Conservation (phyloP, 2,329 filamentous ascomycete species). For the Fusarium sp. region DNA sequence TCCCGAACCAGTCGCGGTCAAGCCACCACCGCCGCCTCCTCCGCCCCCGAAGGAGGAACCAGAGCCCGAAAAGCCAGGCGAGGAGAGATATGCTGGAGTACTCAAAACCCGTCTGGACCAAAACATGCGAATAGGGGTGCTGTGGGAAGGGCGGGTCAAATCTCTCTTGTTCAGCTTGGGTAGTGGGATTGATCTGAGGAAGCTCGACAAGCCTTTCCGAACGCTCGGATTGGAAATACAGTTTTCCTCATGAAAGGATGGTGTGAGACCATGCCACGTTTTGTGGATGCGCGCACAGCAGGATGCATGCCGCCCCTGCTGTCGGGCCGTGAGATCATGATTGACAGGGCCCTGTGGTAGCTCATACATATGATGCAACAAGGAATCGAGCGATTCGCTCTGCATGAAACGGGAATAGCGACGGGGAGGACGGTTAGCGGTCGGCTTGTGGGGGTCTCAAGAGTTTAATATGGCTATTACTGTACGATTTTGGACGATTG, state of each 20-base stretch:
- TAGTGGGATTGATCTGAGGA: constrained; percentile 82
- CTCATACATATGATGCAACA: constrained; percentile 5
- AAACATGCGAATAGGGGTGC: constrained; percentile 82
- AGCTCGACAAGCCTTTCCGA: constrained; percentile 79
- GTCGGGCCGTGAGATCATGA: constrained; percentile 13
- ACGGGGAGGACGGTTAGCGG: constrained; percentile 1
- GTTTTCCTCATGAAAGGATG: constrained; percentile 74
- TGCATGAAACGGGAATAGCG: constrained; percentile 9
- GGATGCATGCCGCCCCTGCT: constrained; percentile 7
- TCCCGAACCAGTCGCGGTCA: constrained; percentile 46
- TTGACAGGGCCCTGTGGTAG: constrained; percentile 14
- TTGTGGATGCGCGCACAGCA: constrained; percentile 4
- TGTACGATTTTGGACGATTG: neutral
- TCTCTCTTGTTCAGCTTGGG: constrained; percentile 93
- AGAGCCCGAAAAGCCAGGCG: constrained; percentile 49
- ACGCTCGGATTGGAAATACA: constrained; percentile 83
- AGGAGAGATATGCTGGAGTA: constrained; percentile 82
- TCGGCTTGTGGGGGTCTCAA: neutral
- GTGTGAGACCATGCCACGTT: neutral
- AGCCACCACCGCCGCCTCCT: constrained; percentile 11
- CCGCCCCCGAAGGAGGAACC: constrained; percentile 18
- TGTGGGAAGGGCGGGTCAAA: constrained; percentile 95
- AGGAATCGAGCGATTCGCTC: constrained; percentile 6
- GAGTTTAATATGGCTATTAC: constrained; percentile 11
- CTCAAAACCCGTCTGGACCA: constrained; percentile 92